Percentiles rank a stretch among this genome's conserved stretches.
These are phyloP conservation scores for Pelargonium cotyledonis DNA, from an alignment of 441 rosid species.

Conservation along the genomic window DNA sequence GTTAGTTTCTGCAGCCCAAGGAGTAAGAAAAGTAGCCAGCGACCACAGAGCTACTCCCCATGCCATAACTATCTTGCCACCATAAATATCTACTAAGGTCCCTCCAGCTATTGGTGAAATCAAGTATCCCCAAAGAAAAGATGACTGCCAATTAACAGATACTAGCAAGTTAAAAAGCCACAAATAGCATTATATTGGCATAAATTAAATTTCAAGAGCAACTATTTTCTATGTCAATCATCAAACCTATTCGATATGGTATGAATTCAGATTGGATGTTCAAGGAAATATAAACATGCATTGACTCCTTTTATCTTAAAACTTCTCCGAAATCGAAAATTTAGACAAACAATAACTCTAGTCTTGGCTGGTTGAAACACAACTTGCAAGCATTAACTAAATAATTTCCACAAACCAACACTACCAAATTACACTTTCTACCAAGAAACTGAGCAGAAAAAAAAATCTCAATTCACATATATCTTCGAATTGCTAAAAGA, in stretches of 20 bases:
- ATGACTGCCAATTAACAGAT: constrained; percentile 46
- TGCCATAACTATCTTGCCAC: constrained; percentile 87
- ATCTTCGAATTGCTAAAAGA: background rate
- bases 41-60: constrained; percentile 96
- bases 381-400: background rate
- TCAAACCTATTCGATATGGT: background rate
- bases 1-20: constrained; percentile 89
- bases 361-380: too few relatives aligned
- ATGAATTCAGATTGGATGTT: too few relatives aligned
- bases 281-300: background rate
- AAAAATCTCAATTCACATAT: background rate
- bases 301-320: background rate
- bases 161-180: background rate
- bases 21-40: constrained; percentile 78
- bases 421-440: background rate
- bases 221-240: background rate
- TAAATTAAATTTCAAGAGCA: background rate
- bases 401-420: background rate
- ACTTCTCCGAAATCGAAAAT: too few relatives aligned
- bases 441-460: background rate
- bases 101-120: constrained; percentile 93
- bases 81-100: constrained; percentile 78
- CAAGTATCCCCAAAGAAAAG: constrained; percentile 92
- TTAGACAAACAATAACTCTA: too few relatives aligned
- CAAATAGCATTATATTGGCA: background rate